These are phyloP conservation scores for Arbutus unedo DNA, from an alignment of 148 eudicot species.

Conservation along the genomic window DNA sequence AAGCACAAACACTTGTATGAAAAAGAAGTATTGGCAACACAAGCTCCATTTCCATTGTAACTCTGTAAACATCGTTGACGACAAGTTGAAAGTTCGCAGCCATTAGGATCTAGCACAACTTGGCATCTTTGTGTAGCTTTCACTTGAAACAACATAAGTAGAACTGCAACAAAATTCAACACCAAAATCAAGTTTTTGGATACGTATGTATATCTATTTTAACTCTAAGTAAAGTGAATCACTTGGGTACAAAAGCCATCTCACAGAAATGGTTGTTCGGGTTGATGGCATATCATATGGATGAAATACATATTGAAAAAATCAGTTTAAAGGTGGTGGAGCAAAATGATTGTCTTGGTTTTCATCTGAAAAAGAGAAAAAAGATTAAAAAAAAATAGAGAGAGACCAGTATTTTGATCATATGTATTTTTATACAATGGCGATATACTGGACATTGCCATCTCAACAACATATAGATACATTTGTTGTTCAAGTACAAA, in stretches of 20 bases:
- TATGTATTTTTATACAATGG: no score
- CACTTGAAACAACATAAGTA: not conserved
- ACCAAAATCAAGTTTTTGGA: not conserved
- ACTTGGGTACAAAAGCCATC: not conserved
- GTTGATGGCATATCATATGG: no score
- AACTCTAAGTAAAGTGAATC: not conserved
- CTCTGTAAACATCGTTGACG: not conserved
- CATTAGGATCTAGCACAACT: slow-evolving; percentile 2
- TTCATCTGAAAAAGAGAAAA: not conserved
- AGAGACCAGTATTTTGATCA: no score
- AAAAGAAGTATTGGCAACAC: not conserved
- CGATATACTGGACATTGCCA: no score
- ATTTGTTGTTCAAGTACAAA: not conserved
- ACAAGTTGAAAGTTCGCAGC: not conserved
- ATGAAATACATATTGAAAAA: no score
- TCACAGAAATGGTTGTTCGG: no score
- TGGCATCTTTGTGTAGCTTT: not conserved
- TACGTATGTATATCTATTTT: not conserved
- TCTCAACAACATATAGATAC: no score
- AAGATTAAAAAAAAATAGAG: no score
- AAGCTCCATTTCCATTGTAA: slow-evolving; percentile 1
- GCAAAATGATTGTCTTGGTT: no score
- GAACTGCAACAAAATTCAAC: not conserved
- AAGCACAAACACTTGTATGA: not conserved
- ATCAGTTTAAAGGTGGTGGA: no score